A percentile compares a stretch with the other conserved stretches of the same genome.
Evolutionary conservation across 208 protist genomes (phyloP).

Genomic region (Trypanosoma avium): DNA sequence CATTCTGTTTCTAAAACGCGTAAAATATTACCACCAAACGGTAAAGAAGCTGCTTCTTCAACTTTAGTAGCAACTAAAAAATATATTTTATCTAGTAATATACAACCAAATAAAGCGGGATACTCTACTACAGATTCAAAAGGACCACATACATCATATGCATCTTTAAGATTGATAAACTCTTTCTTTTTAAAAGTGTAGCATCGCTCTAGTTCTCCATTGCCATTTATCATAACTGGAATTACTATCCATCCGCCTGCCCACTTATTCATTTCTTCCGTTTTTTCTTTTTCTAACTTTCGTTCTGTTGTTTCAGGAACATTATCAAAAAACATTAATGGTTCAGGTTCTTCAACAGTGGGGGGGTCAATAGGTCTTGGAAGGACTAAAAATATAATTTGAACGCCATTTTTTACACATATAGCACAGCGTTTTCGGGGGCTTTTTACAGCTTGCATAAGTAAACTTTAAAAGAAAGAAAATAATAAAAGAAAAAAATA

Average conservation of each 20-base stretch:
- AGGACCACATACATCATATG: conserved; percentile 49
- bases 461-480: conserved; percentile 5
- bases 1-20: conserved; percentile 69
- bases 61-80: conserved; percentile 70
- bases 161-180: conserved; percentile 59
- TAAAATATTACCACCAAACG: conserved; percentile 52
- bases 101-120: conserved; percentile 67
- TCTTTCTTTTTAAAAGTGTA: conserved; percentile 45
- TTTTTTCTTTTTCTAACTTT: conserved; percentile 6
- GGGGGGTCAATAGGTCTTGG: conserved; percentile 32
- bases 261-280: conserved; percentile 14
- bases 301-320: conserved; percentile 5
- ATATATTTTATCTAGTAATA: conserved; percentile 75
- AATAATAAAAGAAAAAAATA: conserved; percentile 4
- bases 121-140: conserved; percentile 66
- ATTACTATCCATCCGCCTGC: conserved; percentile 36
- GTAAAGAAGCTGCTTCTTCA: conserved; percentile 38
- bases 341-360: conserved; percentile 42
- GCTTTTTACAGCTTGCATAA: conserved; percentile 15
- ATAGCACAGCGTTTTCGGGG: conserved; percentile 61
- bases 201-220: conserved; percentile 59
- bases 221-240: conserved; percentile 47
- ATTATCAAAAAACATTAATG: conserved; percentile 74
- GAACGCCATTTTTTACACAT: conserved; percentile 37
- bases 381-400: conserved; percentile 65